Evolutionary conservation across 176 grass and related monocot genomes (phyloP).

Genomic region (Cenchrus purpureus): DNA sequence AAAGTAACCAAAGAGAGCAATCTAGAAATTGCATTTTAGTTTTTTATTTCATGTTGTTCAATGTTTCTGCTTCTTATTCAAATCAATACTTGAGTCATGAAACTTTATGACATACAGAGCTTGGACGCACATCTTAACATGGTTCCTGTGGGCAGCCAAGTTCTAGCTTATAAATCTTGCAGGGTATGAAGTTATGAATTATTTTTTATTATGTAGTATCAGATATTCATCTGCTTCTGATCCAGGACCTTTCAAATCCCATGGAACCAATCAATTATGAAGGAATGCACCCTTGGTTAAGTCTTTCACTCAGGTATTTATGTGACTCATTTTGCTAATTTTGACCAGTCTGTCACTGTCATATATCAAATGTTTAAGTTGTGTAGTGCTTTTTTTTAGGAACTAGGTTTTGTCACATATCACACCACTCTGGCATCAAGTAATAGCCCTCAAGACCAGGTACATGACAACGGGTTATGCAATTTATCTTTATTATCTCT

Average conservation of each 20-base stretch:
- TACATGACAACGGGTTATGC: background rate
- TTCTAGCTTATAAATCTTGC: conserved; percentile 30
- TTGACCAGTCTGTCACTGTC: background rate
- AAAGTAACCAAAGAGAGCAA: background rate
- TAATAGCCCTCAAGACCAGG: conserved; percentile 16
- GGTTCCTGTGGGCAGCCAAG: too few species aligned
- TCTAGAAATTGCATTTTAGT: too few species aligned
- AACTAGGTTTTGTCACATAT: conserved; percentile 27
- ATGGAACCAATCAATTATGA: conserved; percentile 55
- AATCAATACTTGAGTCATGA: background rate
- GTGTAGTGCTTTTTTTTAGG: background rate
- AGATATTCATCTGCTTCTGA: background rate
- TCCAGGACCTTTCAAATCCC: conserved; percentile 53
- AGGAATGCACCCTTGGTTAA: conserved; percentile 50
- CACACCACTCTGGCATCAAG: conserved; percentile 11
- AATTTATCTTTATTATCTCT: background rate
- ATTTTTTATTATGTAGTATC: conserved; percentile 8
- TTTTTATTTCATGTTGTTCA: background rate
- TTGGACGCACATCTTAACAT: conserved; percentile 38
- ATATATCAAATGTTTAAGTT: background rate
- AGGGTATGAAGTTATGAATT: conserved; percentile 43
- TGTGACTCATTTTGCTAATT: background rate
- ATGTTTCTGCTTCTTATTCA: background rate
- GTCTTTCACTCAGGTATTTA: conserved; percentile 51
- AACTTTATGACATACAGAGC: conserved; percentile 6